Evolutionary conservation across 2,329 filamentous ascomycete genomes (phyloP), one percentile per base, ranked within the genome.

Genomic region (Beauveria caledonica): DNA sequence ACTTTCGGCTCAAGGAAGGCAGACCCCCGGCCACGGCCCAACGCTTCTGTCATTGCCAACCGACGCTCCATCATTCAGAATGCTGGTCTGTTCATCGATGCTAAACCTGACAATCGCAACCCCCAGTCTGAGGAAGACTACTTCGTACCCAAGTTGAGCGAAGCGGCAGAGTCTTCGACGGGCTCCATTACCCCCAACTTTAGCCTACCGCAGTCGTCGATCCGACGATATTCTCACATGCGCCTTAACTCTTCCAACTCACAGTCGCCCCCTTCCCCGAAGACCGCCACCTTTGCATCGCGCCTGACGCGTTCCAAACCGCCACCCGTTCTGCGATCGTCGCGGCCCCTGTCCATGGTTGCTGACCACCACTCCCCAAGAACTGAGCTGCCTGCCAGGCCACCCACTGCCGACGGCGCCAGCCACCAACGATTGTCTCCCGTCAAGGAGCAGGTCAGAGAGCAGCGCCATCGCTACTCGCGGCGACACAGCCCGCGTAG

Each of bases 261-360:
- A 25, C 63, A 62, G 27, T 36, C 44, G 19, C 58, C 61, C 11
- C 42, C 65, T 48, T 53, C 59, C 2, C 63, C 65, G 5, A 63
- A 64, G 2, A 65, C 64, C 39, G 65, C 66, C 56, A 59, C 59
- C 46, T 59, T 52, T 42, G 57, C 57, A 25, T 48, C 57, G 39
- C 69, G 70, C 51, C 48, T 63, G 8, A 51, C 64, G 15, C 67
- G 75, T 51, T 75, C 73, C 42, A 70, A 72, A 17, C 76, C 78
- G 2, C 79, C 81, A 2, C 77, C 79, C 1, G 73, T 77, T 0
- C 69, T 83, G 44, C 70, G 75, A 27, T 75, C 78, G 62, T 76
- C 80, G 1, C 75, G 80, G 6, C 80, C 81, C 1, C 69, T 84
- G 10, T 85, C 82, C 1, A 77, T 81, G 51, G 80, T 84, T 2